Conservation (phyloP, 1,139 yeast genomes). For the Yamadazyma sp. region DNA sequence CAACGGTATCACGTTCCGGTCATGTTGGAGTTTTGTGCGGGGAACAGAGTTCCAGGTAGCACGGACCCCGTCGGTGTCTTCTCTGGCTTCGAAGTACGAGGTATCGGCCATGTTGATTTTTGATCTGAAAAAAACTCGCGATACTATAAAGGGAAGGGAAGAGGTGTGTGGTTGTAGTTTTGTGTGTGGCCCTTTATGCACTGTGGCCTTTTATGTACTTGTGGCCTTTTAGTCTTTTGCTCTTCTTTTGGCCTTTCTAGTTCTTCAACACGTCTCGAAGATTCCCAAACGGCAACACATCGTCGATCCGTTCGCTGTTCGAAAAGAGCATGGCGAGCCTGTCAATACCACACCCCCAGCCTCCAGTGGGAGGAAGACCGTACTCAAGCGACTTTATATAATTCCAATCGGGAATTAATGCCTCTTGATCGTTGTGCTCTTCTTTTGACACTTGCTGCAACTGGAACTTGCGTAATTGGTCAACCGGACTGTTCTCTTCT, state of each 20-base stretch:
- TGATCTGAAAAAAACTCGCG: no score
- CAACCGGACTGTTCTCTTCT: constrained; percentile 86
- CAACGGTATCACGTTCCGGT: constrained; percentile 59
- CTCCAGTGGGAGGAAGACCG: constrained; percentile 98
- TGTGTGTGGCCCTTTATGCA: no score
- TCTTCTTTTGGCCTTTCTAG: background rate
- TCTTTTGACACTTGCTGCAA: constrained; percentile 52
- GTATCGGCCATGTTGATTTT: constrained; percentile 4
- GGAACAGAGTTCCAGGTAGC: constrained; percentile 89
- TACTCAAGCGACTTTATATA: constrained; percentile 79
- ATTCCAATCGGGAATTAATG: constrained; percentile 68
- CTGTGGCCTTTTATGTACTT: no score
- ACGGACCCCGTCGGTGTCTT: constrained; percentile 87
- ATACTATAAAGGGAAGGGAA: no score
- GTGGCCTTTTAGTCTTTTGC: background rate
- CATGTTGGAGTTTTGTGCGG: constrained; percentile 56
- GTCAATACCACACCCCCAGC: constrained; percentile 96
- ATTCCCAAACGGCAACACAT: constrained; percentile 81
- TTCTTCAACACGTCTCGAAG: constrained; percentile 57
- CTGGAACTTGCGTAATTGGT: constrained; percentile 61
- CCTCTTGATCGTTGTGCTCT: constrained; percentile 57
- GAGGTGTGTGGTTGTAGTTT: no score
- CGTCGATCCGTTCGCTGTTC: constrained; percentile 66
- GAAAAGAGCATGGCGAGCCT: constrained; percentile 79
- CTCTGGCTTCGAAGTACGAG: constrained; percentile 68